Base-by-base conservation (phyloP, 1,284 basidiomycete genomes). In the Phellopilus nigrolimitatus region DNA sequence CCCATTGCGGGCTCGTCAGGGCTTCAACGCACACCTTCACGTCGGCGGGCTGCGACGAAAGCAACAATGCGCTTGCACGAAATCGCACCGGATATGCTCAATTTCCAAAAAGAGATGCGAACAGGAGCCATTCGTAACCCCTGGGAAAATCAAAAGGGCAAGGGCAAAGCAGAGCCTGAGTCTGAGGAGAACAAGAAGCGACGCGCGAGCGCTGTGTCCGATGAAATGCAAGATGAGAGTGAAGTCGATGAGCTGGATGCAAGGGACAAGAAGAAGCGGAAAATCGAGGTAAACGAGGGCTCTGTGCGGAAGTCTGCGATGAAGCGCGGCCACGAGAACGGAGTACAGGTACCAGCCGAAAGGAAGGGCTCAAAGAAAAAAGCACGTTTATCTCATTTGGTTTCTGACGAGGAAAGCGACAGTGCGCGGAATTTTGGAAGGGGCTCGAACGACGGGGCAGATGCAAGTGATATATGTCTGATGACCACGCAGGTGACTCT, bases 71-170 rank as follows among this genome's bases (percentile, higher is more conserved):
- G 71, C 57, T 65, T 93, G 37, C 76, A 75, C 10, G 76, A 75
- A 56, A 70, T 89, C 54, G 90, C 91, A 80, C 84, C 87, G 0
- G 90, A 93, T 59, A 71, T 89, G 8, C 59, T 80, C 41, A 75
- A 70, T 53, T 91, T 75, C 59, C 78, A 89, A 64, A 77, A 77
- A 60, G 80, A 90, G 66, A 72, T 76, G 67, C 78, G 76, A 58
- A 60, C 58, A 3, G 66, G 69, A n/a, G 47, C 57, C n/a, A 62
- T 71, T 37, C 63, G 62, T 19, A 57, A 54, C 7, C 56, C 53
- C 7, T 62, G 65, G 57, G 62, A 66, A 39, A 60, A 62, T 44
- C 47, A 55, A 46, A 46, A 17, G 15, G 50, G 31, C 34, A 57
- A 56, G 33, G 49, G 41, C 47, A 59, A 59, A 55, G 47, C 51